These are phyloP conservation scores for Stereum hirsutum DNA, from an alignment of 1,284 basidiomycete species.

Conservation along the genomic window DNA sequence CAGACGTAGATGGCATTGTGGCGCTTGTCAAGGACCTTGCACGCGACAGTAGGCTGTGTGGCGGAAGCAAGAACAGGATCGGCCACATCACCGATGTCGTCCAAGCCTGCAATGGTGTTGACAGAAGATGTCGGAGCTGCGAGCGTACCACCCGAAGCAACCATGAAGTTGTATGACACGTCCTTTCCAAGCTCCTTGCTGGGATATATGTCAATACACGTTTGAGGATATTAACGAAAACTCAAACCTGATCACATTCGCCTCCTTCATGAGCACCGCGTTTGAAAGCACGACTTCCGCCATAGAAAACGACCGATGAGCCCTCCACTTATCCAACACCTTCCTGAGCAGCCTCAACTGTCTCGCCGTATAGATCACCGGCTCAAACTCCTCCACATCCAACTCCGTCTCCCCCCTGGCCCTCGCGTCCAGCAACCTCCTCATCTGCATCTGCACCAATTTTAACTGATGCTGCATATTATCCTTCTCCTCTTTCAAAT, in stretches of 20 bases:
- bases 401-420: conserved; percentile 66
- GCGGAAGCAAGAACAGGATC: conserved; percentile 64
- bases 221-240: not conserved
- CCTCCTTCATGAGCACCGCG: conserved; percentile 88
- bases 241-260: conserved; percentile 83
- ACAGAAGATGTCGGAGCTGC: conserved; percentile 77
- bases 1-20: conserved; percentile 85
- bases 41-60: conserved; percentile 77
- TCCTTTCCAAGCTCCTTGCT: conserved; percentile 83
- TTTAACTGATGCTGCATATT: conserved; percentile 85
- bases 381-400: conserved; percentile 57
- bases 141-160: conserved; percentile 76
- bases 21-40: conserved; percentile 87
- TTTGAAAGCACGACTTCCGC: conserved; percentile 82
- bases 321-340: conserved; percentile 80
- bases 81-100: conserved; percentile 89
- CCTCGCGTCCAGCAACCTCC: conserved; percentile 70
- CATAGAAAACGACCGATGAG: conserved; percentile 82
- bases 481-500: conserved; percentile 81
- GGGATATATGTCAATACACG: conserved; percentile 6
- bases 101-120: conserved; percentile 81
- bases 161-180: conserved; percentile 87
- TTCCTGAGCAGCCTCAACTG: conserved; percentile 75
- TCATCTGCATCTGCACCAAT: conserved; percentile 77
- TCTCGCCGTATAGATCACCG: conserved; percentile 71